phyloP scores from a whole-genome alignment of 2,329 filamentous ascomycete species.

The Ilyonectria destructans region DNA sequence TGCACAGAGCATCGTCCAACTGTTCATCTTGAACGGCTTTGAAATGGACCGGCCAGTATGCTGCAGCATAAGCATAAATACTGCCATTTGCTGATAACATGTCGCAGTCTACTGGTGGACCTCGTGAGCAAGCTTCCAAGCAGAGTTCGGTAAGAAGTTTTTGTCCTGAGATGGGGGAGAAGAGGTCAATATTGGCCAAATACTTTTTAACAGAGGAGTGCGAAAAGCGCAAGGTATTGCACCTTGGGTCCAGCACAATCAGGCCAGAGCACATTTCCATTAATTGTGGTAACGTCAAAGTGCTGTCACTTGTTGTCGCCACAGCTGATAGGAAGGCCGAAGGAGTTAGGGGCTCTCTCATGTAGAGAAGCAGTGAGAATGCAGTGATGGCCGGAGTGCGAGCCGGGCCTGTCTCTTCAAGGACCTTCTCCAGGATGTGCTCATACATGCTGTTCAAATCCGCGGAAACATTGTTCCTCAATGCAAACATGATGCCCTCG shows the following conservation, averaged over 20 bases:
- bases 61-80: background rate
- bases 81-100: background rate
- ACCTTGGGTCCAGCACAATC: background rate
- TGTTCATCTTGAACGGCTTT: background rate
- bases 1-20: background rate
- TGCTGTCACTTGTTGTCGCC: background rate
- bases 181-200: background rate
- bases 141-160: background rate
- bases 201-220: background rate
- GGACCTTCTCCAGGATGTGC: background rate
- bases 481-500: no score
- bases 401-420: background rate
- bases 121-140: background rate
- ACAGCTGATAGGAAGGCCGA: background rate
- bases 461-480: no score
- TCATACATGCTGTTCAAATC: background rate
- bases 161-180: background rate
- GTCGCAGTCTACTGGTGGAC: background rate
- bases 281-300: background rate
- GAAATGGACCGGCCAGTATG: background rate
- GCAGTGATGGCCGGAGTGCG: background rate
- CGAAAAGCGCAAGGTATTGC: background rate
- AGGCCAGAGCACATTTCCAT: background rate
- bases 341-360: background rate
- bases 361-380: conserved; percentile 1